Conservation (phyloP, 371 early-diverging fungal species). For the Mortierella sp. region DNA sequence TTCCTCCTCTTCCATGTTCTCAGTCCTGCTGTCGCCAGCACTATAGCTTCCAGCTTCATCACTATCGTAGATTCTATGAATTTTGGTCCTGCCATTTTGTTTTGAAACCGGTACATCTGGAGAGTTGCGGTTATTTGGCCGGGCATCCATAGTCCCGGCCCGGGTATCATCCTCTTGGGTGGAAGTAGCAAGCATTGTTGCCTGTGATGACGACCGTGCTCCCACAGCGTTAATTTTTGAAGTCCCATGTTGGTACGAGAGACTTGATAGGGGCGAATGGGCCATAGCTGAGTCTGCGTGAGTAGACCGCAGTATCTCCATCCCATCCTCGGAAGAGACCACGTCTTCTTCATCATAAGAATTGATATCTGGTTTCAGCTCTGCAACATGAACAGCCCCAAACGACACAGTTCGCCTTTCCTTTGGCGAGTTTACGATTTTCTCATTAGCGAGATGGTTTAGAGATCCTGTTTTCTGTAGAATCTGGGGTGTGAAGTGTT, state of each 20-base stretch:
- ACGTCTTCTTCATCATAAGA: slow-evolving; percentile 47
- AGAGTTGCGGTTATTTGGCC: too few relatives aligned
- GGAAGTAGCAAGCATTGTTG: too few relatives aligned
- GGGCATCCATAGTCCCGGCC: too few relatives aligned
- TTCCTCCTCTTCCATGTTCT: slow-evolving; percentile 21
- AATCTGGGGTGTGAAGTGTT: slow-evolving; percentile 9
- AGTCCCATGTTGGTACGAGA: slow-evolving; percentile 2
- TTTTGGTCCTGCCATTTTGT: too few relatives aligned
- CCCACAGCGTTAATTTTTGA: too few relatives aligned
- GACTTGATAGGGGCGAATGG: slow-evolving; percentile 16
- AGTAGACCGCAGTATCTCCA: not conserved
- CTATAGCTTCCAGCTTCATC: too few relatives aligned
- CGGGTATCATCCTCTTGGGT: too few relatives aligned
- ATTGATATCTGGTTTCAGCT: slow-evolving; percentile 38
- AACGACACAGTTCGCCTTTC: slow-evolving; percentile 49
- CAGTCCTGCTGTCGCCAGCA: too few relatives aligned
- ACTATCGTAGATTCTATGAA: too few relatives aligned
- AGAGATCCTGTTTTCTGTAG: slow-evolving; percentile 12
- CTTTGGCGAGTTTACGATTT: slow-evolving; percentile 33
- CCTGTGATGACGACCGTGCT: too few relatives aligned
- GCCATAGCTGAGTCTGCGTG: slow-evolving; percentile 2
- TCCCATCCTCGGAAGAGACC: slow-evolving; percentile 41
- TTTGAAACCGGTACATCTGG: too few relatives aligned
- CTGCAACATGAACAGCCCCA: slow-evolving; percentile 51
- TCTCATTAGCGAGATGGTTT: slow-evolving; percentile 22